Base-by-base conservation (phyloP, 2,329 filamentous ascomycete species). In the Pseudopyricularia javanii region DNA sequence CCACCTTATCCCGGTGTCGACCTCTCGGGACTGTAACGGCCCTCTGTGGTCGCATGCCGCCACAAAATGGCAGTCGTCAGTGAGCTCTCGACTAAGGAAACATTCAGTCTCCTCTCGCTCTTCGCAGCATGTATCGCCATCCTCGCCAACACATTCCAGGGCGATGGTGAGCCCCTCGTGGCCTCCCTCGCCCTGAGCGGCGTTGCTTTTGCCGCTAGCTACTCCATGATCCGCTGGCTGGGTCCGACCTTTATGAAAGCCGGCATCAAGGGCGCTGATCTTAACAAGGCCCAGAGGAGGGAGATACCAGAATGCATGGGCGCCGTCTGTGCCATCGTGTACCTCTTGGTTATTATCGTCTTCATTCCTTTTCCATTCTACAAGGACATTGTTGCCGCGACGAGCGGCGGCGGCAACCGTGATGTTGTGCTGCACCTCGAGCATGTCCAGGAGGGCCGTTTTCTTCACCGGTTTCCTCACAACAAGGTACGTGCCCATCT, bases 351-450 rank as follows among this genome's bases (percentile, higher is more conserved):
- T 50, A 78, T 97, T 59, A 94, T 97, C 59, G 73, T 89, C 57
- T 98, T 98, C 67, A 90, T 97, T 54, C 93, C 93, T 0, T 95
- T 96, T 68, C 88, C 91, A 1, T 97, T 98, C 68, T 97, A 96
- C 74, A 95, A 96, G 70, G 91, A 97, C 66, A 94, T 98, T 59
- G 91, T 96, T 26, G 88, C 89, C 15, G 90, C 91, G 37, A 97
- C 93, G 20, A 95, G 89, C 59, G 93, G 91, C 57, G 91, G 90
- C 57, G 91, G 91, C 49, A 96, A 96, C 68, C 78, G 88, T 58
- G 91, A 96, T 70, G 82, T 93, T 6, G 86, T 94, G 12, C 69
- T 89, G 61, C 80, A 87, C 64, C 72, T 82, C 47, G 79, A 85
- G 58, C 75, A 88, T 57, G 81, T 91, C 55, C 84, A 94, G 67